These are phyloP conservation scores for Astrothelium macrocarpum DNA, from an alignment of 495 filamentous ascomycete species.

Conservation along the genomic window DNA sequence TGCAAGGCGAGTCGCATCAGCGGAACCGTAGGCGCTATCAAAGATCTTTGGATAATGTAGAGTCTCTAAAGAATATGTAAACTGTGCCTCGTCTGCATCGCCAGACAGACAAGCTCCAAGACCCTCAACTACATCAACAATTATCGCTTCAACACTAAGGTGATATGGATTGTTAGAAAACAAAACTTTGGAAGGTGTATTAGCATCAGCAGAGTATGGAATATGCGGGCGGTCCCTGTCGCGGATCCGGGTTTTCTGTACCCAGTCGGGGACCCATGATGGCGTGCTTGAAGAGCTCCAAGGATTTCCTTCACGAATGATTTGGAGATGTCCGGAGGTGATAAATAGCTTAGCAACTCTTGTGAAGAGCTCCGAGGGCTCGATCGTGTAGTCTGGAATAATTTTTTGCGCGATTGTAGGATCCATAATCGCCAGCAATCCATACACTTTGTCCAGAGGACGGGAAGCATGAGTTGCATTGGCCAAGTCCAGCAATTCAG, in stretches of 20 bases:
- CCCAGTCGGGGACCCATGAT: too few relatives aligned
- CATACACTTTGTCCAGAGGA: conserved; percentile 1
- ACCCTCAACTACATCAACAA: neutral
- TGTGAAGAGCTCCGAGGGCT: neutral
- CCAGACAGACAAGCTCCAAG: neutral
- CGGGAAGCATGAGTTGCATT: neutral
- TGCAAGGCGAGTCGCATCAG: neutral
- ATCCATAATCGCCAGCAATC: neutral
- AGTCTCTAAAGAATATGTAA: neutral
- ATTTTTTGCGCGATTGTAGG: neutral
- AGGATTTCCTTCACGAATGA: neutral
- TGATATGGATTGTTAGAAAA: neutral
- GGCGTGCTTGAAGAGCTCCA: neutral
- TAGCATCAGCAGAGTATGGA: neutral
- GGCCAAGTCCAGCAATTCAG: neutral
- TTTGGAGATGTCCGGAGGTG: neutral
- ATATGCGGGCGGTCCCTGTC: neutral
- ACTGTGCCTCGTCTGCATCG: neutral
- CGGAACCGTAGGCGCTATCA: neutral
- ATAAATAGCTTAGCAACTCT: neutral
- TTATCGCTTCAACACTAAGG: neutral
- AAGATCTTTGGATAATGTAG: neutral
- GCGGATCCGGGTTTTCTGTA: neutral
- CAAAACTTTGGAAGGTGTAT: neutral
- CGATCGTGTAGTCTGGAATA: neutral